Evolutionary conservation across 331 rosid species (phyloP).

Genomic region (Phaseolus coccineus): DNA sequence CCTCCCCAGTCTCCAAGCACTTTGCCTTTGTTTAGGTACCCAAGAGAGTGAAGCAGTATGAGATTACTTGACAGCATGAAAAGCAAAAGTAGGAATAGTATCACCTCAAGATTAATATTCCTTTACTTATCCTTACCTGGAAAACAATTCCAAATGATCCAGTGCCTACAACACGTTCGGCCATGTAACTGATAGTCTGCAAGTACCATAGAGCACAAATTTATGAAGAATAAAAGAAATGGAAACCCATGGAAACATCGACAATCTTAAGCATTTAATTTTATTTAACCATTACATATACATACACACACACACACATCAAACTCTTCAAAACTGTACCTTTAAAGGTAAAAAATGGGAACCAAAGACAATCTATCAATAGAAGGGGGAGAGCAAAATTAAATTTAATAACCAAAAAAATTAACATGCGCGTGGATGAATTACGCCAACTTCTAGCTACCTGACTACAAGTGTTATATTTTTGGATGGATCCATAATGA

Average conservation of each 20-base stretch:
- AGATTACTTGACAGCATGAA: conserved; percentile 41
- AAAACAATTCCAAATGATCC: conserved; percentile 96
- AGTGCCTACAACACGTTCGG: conserved; percentile 95
- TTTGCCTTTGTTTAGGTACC: conserved; percentile 67
- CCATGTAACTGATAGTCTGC: conserved; percentile 99
- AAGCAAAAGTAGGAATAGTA: conserved; percentile 20
- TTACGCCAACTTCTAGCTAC: conserved; percentile 15
- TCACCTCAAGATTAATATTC: conserved; percentile 22
- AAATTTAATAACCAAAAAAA: neutral
- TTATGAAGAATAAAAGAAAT: conserved; percentile 20
- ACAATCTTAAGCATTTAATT: conserved; percentile 19
- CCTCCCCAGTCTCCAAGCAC: conserved; percentile 91
- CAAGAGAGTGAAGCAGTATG: conserved; percentile 15
- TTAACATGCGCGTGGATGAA: neutral
- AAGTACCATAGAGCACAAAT: conserved; percentile 47
- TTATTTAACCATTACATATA: conserved; percentile 12
- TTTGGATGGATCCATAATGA: neutral
- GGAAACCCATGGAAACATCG: conserved; percentile 16
- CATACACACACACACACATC: neutral
- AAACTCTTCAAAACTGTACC: conserved; percentile 14
- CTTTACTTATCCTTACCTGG: conserved; percentile 66
- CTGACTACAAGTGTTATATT: neutral
- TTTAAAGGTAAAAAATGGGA: conserved; percentile 2
- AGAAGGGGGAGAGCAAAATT: neutral
- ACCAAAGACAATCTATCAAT: neutral